Evolutionary conservation across 352 stramenopile genomes (phyloP), one percentile per base, ranked within the genome.

Genomic region (Phytophthora tentaculata): DNA sequence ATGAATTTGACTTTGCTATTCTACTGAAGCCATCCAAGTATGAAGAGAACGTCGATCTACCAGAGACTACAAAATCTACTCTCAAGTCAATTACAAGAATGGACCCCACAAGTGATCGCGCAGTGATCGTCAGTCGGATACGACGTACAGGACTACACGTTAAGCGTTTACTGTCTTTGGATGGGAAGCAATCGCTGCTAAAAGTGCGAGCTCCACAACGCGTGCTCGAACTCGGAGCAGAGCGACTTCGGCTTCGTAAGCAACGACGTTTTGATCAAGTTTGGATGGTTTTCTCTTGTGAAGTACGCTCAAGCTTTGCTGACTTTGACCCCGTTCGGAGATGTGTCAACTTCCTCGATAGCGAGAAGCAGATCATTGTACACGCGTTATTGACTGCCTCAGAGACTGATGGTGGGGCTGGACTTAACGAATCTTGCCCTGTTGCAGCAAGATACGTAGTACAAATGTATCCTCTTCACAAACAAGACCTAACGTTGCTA

Each of bases 401-500:
- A 0, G 62, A 69, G n/a, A 66, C 53, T 24, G 77, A 86, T 39
- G 59, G 72, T 23, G 87, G 83, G 8, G 84, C 87, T 8, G 87
- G 85, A 0, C 71, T 95, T n/a, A 89, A 92, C 56, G 85, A 93
- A 49, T 84, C 77, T 26, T 89, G 85, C 29, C 64, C 83, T 19
- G 69, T 93, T 29, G 85, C 85, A 29, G 63, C 70, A 48, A 80
- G 84, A 56, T 82, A 87, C 56, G 89, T 97, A 16, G 63, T 91
- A 35, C 79, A 90, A 22, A 94, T 96, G 81, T 93, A 96, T 60
- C 91, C 91, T 20, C 79, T 97, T 8, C 91, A 97, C 70, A 97
- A 96, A 59, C 80, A 90, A 45, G 81, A 93, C 28, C 64, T 97
- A 14, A 55, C 74, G 1, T 43, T 73, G 22, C 64, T 97, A 19